Percentiles rank a stretch among this genome's conserved stretches.
Evolutionary conservation across 164 flowering plant genomes (phyloP).

Genomic region (Stephania cephalantha): DNA sequence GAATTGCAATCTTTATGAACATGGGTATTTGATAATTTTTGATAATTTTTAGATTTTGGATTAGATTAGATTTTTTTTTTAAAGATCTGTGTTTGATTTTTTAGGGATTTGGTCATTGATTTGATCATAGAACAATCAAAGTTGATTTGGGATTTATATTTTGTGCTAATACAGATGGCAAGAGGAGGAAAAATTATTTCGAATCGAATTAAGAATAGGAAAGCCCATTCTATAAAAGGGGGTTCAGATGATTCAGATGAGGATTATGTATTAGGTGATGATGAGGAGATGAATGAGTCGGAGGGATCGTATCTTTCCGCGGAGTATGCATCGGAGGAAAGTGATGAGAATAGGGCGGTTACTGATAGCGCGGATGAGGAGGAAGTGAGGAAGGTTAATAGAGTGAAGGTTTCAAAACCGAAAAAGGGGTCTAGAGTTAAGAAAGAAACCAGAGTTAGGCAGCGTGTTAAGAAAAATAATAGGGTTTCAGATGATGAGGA

Average conservation of each 20-base stretch:
- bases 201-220: background rate
- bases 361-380: conserved; percentile 21
- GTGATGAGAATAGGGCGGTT: background rate
- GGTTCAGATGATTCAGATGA: conserved; percentile 85
- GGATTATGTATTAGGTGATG: conserved; percentile 59
- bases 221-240: conserved; percentile 14
- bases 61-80: background rate
- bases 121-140: background rate
- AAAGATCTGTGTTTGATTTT: background rate
- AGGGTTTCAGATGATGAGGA: conserved; percentile 21
- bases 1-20: background rate
- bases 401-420: conserved; percentile 14
- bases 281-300: conserved; percentile 31
- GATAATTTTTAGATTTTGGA: background rate
- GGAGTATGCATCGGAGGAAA: conserved; percentile 39
- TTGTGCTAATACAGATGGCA: conserved; percentile 35
- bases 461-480: conserved; percentile 9
- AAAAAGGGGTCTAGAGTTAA: conserved; percentile 11
- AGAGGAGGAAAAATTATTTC: conserved; percentile 38
- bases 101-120: background rate
- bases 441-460: conserved; percentile 11
- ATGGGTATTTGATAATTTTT: background rate
- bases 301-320: conserved; percentile 39
- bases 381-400: conserved; percentile 27
- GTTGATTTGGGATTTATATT: background rate